Conservation (phyloP, 2,329 filamentous ascomycete genomes). For the Phyllosticta citribraziliensis region DNA sequence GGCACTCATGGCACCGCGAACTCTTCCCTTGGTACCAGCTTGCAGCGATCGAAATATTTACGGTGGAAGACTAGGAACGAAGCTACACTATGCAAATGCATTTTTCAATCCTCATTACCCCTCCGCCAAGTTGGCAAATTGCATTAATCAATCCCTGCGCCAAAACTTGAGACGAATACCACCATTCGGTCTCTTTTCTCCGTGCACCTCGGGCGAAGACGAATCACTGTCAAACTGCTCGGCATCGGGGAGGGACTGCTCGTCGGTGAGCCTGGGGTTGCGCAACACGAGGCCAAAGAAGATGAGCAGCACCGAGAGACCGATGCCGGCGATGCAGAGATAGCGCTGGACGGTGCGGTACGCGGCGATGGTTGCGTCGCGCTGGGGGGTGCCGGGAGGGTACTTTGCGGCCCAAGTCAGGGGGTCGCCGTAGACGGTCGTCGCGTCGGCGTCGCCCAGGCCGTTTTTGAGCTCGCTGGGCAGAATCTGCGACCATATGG, state of each 20-base stretch:
- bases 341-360: constrained; percentile 39
- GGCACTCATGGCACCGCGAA: too few relatives aligned
- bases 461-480: constrained; percentile 34
- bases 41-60: too few relatives aligned
- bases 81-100: neutral
- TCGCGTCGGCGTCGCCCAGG: constrained; percentile 32
- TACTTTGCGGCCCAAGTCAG: constrained; percentile 29
- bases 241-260: constrained; percentile 36
- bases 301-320: constrained; percentile 37
- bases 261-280: constrained; percentile 36
- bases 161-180: neutral
- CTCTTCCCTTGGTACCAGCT: too few relatives aligned
- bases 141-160: neutral
- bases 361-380: constrained; percentile 34
- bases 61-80: neutral
- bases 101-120: neutral
- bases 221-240: constrained; percentile 16
- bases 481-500: constrained; percentile 52
- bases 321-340: constrained; percentile 43
- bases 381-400: constrained; percentile 35
- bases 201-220: neutral
- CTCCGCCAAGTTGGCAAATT: neutral
- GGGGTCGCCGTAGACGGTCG: constrained; percentile 32
- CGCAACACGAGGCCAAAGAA: constrained; percentile 36
- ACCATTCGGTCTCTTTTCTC: neutral